Conservation (phyloP, 2,329 filamentous ascomycete species). For the Penicillium psychrosexuale region DNA sequence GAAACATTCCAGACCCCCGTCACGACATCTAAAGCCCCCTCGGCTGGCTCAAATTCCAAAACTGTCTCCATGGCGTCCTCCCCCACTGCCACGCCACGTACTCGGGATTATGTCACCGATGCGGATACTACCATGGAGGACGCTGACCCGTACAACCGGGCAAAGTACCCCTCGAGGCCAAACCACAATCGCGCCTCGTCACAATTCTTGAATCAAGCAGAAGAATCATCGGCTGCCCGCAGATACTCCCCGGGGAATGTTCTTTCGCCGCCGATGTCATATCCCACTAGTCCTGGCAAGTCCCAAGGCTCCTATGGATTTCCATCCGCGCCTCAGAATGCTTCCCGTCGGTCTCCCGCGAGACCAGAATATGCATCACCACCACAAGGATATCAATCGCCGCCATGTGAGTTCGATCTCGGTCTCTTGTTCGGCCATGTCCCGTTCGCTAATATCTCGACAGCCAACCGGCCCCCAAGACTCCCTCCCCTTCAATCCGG, state of each 20-base stretch:
- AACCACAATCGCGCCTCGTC: conserved; percentile 67
- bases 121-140: conserved; percentile 86
- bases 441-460: conserved; percentile 24
- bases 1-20: conserved; percentile 59
- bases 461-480: conserved; percentile 57
- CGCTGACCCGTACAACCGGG: conserved; percentile 76
- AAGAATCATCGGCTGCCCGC: conserved; percentile 79
- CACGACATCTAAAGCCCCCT: conserved; percentile 32
- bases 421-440: not conserved
- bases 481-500: conserved; percentile 70
- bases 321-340: conserved; percentile 50
- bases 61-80: conserved; percentile 57
- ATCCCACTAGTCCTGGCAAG: conserved; percentile 63
- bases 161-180: conserved; percentile 80
- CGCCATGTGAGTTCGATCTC: conserved; percentile 49
- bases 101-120: conserved; percentile 64
- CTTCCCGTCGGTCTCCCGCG: conserved; percentile 72
- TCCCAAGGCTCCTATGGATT: conserved; percentile 51
- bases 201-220: conserved; percentile 64
- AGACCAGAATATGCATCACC: conserved; percentile 59
- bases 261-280: conserved; percentile 75
- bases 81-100: conserved; percentile 56
- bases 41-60: conserved; percentile 43
- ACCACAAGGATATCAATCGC: conserved; percentile 58
- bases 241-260: conserved; percentile 96